Base-by-base conservation (phyloP, 2,329 filamentous ascomycete genomes). In the Sclerotinia trifoliorum region DNA sequence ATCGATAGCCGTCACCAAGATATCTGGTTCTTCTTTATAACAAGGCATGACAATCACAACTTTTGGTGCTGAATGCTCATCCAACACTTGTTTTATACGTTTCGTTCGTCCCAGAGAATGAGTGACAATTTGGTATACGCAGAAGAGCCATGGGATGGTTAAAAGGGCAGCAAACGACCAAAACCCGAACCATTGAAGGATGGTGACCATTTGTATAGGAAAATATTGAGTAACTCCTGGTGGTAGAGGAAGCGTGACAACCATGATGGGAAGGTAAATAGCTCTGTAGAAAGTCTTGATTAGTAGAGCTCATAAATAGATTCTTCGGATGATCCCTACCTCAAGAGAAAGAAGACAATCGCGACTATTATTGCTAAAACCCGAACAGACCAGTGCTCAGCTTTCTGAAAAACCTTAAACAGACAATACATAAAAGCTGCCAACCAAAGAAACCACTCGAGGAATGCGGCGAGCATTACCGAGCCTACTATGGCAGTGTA, bases 31-130 rank as follows among this genome's bases (percentile, higher is more conserved):
- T 77, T 98, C 95, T 76, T 95, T 93, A 81, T 97, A 98, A 76
- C 94, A 96, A 5, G 94, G 95, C 93, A 98, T 97, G 69, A 98
- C 90, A 70, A 98, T 91, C 71, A 97, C 93, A 21, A 96, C 91
- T 79, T 98, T 98, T 1, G 94, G 95, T 0, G 95, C 94, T 0
- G 90, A 93, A 3, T 86, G 82, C 77, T 96, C 92, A 78, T 97
- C 92, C 63, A 97, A 84, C 0, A 93, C 87, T 71, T 92, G 86
- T 77, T 96, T 94, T 77, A 97, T 92, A 65, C 90, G 86, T 78
- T 92, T 93, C 54, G 85, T 89, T 71, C 93, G 87, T 29, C 94
- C 94, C 35, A 98, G 83, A 46, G 92, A 90, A 74, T 95, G 91
- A 11, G 92, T 96, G 68, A 96, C 91, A 6, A 97, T 86, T 75